A percentile compares a stretch with the other conserved stretches of the same genome.
Conservation (phyloP, 257 asterid species). For the Paraleonurus japonicus region DNA sequence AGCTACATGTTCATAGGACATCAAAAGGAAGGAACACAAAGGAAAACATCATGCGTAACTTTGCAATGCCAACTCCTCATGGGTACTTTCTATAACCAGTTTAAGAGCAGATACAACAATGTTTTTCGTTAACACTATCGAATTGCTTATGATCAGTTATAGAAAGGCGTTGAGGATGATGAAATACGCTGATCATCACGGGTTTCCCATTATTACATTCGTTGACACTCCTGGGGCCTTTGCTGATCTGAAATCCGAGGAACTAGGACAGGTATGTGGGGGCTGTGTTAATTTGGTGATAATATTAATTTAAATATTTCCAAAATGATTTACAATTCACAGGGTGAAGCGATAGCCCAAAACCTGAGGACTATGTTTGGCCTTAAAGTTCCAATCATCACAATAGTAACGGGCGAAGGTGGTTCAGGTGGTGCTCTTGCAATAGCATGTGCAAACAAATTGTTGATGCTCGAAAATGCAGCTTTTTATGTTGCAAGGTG, state of each 20-base stretch:
- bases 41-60: conserved; percentile 55
- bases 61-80: conserved; percentile 63
- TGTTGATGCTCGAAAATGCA: conserved; percentile 55
- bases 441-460: conserved; percentile 51
- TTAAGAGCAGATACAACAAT: neutral
- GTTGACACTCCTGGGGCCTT: conserved; percentile 54
- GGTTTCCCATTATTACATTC: conserved; percentile 51
- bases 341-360: conserved; percentile 63
- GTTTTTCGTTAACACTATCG: neutral
- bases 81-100: conserved; percentile 32
- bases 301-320: neutral
- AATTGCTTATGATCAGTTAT: conserved; percentile 27
- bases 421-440: conserved; percentile 68
- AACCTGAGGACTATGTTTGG: conserved; percentile 62
- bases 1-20: conserved; percentile 55
- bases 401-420: conserved; percentile 59
- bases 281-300: neutral
- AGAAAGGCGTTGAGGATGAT: conserved; percentile 51
- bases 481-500: conserved; percentile 63
- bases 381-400: conserved; percentile 47
- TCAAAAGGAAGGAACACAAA: conserved; percentile 54
- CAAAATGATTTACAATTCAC: neutral
- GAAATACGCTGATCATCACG: conserved; percentile 52
- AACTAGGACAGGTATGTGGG: conserved; percentile 43
- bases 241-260: conserved; percentile 55